A percentile compares a stretch with the other conserved stretches of the same genome.
Conservation (phyloP, 345 rosid species). For the Moricandia arvensis region DNA sequence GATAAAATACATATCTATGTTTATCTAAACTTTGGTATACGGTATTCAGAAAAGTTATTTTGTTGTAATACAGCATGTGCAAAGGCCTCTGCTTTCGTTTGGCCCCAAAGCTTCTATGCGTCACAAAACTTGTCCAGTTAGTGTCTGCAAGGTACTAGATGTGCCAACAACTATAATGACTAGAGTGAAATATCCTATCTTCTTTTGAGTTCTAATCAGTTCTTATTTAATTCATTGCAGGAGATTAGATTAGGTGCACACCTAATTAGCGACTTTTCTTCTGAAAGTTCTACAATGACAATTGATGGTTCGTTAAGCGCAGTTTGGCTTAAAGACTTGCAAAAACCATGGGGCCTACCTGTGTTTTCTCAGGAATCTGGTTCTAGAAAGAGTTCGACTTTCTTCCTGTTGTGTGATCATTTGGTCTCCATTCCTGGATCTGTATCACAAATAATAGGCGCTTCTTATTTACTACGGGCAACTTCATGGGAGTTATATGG, state of each 20-base stretch:
- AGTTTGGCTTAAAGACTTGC: conserved; percentile 76
- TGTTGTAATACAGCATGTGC: conserved; percentile 72
- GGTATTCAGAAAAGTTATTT: conserved; percentile 9
- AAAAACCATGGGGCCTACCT: conserved; percentile 55
- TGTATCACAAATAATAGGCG: conserved; percentile 77
- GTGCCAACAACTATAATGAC: conserved; percentile 17
- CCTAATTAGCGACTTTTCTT: conserved; percentile 69
- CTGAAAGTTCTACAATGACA: conserved; percentile 63
- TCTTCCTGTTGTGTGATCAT: conserved; percentile 63
- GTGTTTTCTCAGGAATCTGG: conserved; percentile 55
- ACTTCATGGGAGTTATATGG: conserved; percentile 97
- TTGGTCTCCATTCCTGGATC: conserved; percentile 82
- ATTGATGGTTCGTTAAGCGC: conserved; percentile 76
- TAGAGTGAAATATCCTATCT: conserved; percentile 14
- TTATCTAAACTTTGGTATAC: background rate
- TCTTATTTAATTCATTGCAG: conserved; percentile 43
- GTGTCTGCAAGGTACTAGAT: conserved; percentile 81
- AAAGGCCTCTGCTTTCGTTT: conserved; percentile 86
- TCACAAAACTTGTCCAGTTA: conserved; percentile 77
- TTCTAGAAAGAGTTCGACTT: conserved; percentile 47
- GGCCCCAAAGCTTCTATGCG: conserved; percentile 89
- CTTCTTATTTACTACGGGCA: conserved; percentile 88
- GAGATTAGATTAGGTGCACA: conserved; percentile 73
- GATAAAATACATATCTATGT: background rate
- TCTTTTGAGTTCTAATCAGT: conserved; percentile 27